These are phyloP conservation scores for Chara braunii DNA, from an alignment of 139 green algal genomes.

Conservation along the genomic window DNA sequence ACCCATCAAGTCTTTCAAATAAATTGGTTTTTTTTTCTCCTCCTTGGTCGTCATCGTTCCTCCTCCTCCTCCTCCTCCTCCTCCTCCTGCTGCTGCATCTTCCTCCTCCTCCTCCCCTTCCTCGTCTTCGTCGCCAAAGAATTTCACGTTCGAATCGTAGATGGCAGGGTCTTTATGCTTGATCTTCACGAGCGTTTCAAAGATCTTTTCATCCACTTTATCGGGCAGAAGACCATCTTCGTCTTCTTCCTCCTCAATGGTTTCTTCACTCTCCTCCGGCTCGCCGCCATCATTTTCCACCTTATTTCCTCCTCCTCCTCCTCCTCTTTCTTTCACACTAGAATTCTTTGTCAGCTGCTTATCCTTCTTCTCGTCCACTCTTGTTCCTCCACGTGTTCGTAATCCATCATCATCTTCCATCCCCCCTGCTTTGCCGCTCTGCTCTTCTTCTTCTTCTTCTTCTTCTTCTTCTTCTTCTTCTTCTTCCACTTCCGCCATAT, in stretches of 20 bases:
- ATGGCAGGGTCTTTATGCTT: constrained; percentile 24
- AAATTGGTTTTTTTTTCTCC: constrained; percentile 54
- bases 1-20: constrained; percentile 70
- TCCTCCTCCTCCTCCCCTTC: not conserved
- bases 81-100: not conserved
- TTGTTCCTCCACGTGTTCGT: too few relatives aligned
- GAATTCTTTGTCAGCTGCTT: too few relatives aligned
- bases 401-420: too few relatives aligned
- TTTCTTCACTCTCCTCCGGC: constrained; percentile 4
- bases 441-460: too few relatives aligned
- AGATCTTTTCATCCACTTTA: constrained; percentile 11
- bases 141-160: constrained; percentile 15
- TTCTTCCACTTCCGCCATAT: too few relatives aligned
- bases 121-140: constrained; percentile 23
- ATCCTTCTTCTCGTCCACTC: too few relatives aligned
- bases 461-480: too few relatives aligned
- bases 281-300: not conserved
- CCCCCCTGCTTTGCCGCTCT: too few relatives aligned
- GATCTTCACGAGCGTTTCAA: constrained; percentile 28
- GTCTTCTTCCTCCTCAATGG: constrained; percentile 8
- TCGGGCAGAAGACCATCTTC: constrained; percentile 4
- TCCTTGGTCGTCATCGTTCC: constrained; percentile 5
- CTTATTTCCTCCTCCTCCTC: constrained; percentile 18
- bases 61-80: not conserved
- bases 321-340: too few relatives aligned